Conservation (phyloP, 2,329 filamentous ascomycete species). For the Penicillium capsulatum region DNA sequence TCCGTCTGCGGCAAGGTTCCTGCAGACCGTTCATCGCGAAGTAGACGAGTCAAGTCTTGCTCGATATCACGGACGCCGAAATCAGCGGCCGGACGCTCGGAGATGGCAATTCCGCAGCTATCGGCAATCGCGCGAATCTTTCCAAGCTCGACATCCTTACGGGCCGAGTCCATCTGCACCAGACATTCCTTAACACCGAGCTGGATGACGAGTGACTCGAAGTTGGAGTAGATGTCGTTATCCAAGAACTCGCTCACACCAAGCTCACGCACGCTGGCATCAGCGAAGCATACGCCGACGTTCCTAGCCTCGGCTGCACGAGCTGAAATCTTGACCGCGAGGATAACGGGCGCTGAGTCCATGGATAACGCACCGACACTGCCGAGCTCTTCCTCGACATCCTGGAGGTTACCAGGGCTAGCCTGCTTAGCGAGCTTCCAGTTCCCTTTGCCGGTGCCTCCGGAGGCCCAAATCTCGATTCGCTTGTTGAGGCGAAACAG, state of each 20-base stretch:
- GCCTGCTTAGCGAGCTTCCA: slow-evolving; percentile 92
- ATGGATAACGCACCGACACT: slow-evolving; percentile 55
- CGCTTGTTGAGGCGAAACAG: slow-evolving; percentile 87
- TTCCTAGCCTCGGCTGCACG: slow-evolving; percentile 78
- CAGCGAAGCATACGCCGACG: slow-evolving; percentile 94
- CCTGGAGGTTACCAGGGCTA: slow-evolving; percentile 92
- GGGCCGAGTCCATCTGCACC: slow-evolving; percentile 70
- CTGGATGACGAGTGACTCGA: slow-evolving; percentile 93
- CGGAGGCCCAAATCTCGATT: slow-evolving; percentile 81
- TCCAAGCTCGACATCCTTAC: slow-evolving; percentile 81
- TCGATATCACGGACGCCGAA: slow-evolving; percentile 92
- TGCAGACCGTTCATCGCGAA: slow-evolving; percentile 79
- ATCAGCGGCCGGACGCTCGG: slow-evolving; percentile 70
- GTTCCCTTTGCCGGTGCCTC: slow-evolving; percentile 67
- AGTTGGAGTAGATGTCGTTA: slow-evolving; percentile 97
- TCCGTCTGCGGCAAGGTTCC: slow-evolving; percentile 82
- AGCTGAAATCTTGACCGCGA: slow-evolving; percentile 89
- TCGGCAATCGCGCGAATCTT: slow-evolving; percentile 88
- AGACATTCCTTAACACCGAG: slow-evolving; percentile 92
- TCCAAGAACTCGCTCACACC: slow-evolving; percentile 98
- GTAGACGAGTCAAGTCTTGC: slow-evolving; percentile 79
- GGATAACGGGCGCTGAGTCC: slow-evolving; percentile 86
- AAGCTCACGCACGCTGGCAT: slow-evolving; percentile 91
- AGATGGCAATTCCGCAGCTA: slow-evolving; percentile 84
- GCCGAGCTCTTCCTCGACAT: slow-evolving; percentile 92